phyloP scores from a whole-genome alignment of 2,329 filamentous ascomycete species.

The Elsinoe australis region DNA sequence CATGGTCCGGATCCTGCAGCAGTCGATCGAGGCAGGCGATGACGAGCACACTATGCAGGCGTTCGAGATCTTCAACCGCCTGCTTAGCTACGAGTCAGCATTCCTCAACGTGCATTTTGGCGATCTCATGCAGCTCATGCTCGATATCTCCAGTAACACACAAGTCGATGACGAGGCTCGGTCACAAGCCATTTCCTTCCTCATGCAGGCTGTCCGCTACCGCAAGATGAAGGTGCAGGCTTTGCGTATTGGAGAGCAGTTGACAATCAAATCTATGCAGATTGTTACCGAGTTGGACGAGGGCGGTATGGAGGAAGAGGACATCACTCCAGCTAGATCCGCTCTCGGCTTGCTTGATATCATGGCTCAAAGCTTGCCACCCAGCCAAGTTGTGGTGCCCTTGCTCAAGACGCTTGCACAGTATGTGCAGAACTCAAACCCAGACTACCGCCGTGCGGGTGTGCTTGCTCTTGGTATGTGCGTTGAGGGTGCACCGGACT shows the following conservation, averaged over 20 bases:
- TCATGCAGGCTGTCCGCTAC: constrained; percentile 86
- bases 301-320: constrained; percentile 64
- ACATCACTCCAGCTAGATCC: constrained; percentile 74
- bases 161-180: constrained; percentile 76
- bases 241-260: constrained; percentile 75
- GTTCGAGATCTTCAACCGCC: constrained; percentile 95
- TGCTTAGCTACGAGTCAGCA: constrained; percentile 80
- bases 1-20: constrained; percentile 86
- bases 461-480: constrained; percentile 89
- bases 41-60: constrained; percentile 84
- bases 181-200: constrained; percentile 83
- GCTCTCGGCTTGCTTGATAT: constrained; percentile 84
- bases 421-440: constrained; percentile 67
- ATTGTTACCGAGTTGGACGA: constrained; percentile 85
- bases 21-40: constrained; percentile 64
- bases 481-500: constrained; percentile 94
- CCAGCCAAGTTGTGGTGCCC: constrained; percentile 88
- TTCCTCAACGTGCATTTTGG: constrained; percentile 79
- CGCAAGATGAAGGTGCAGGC: constrained; percentile 93
- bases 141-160: constrained; percentile 70
- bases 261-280: constrained; percentile 80
- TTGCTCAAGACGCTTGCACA: constrained; percentile 77
- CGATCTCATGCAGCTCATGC: constrained; percentile 89
- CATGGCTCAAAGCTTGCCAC: constrained; percentile 78
- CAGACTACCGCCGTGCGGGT: constrained; percentile 78